phyloP scores from a whole-genome alignment of 441 rosid genomes.

The Populus hybrid region DNA sequence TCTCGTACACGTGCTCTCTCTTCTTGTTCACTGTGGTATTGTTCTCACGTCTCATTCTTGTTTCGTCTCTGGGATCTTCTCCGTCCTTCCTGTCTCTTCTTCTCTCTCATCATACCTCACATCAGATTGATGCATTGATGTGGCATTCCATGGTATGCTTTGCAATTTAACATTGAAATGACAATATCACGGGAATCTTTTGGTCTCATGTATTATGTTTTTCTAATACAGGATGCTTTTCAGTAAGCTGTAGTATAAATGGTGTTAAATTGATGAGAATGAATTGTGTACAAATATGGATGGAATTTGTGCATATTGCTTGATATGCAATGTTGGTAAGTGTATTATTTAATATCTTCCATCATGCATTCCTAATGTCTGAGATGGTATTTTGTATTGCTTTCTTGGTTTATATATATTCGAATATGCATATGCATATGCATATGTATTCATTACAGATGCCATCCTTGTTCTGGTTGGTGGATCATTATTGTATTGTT shows the following conservation, averaged over 20 bases:
- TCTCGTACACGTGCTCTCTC: background rate
- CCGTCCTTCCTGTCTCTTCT: background rate
- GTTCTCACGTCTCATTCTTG: background rate
- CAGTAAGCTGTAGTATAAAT: background rate
- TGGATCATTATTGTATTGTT: background rate
- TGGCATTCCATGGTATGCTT: background rate
- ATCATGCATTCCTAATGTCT: background rate
- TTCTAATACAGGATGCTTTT: background rate
- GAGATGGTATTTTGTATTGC: background rate
- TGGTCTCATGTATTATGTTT: background rate
- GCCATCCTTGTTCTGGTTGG: background rate
- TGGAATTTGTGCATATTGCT: background rate
- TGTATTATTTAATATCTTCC: background rate
- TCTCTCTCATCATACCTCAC: background rate
- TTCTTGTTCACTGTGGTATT: background rate
- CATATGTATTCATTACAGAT: background rate
- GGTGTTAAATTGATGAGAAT: background rate
- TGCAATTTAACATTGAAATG: background rate
- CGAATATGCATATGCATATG: background rate
- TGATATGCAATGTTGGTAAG: background rate
- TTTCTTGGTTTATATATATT: conserved; percentile 1
- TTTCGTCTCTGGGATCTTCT: background rate
- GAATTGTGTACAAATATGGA: background rate
- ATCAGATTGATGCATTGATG: background rate
- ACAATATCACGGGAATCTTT: background rate